Base-by-base conservation (phyloP, 225 moss, liverwort and hornwort species). In the Bryum argenteum region DNA sequence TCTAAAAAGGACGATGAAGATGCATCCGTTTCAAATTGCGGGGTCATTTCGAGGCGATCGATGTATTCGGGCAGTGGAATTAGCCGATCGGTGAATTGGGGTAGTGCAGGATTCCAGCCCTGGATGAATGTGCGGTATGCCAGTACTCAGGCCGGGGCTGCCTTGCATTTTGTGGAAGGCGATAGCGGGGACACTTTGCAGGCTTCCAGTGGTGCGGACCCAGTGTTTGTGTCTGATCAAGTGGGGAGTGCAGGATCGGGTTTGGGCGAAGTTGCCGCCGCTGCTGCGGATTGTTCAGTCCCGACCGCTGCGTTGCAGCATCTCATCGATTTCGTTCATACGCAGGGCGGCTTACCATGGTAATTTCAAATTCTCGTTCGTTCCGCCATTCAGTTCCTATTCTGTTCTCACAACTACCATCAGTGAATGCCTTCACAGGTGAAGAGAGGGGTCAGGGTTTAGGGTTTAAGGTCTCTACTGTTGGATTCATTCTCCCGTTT, bases 261-360 rank as follows among this genome's bases (percentile, higher is more conserved):
- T 18, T 53, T 92, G 41, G 84, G 92, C 75, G 98, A 98, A 80
- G 92, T 98, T 52, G 94, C 94, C 24, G 81, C 75, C 33, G 94
- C 92, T 37, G 82, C 85, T 51, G 92, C 77, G 21, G 98, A 98
- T 86, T 94, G 82, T 44, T 88, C 98, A 9, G 67, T 51, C 38
- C 98, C 98, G 2, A 92, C 91, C 19, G 98, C 98, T 5, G 91
- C 92, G 15, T 77, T 98, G 83, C 98, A 98, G 83, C 90, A 98
- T 73, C 76, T 92, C 44, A 94, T 98, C 24, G 98, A 98, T 70
- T 87, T 76, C 54, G 66, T 94, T 44, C 98, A 98, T 72, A 78
- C 87, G 11, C 91, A 87, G 71, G 80, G 84, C 37, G 98, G 98
- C 28, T 81, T 98, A 54, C 98, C 98, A 54, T 98, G 98, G 98